A percentile compares a stretch with the other conserved stretches of the same genome.
Evolutionary conservation across 352 stramenopile genomes (phyloP).

Genomic region (Pythium pyrilobum): DNA sequence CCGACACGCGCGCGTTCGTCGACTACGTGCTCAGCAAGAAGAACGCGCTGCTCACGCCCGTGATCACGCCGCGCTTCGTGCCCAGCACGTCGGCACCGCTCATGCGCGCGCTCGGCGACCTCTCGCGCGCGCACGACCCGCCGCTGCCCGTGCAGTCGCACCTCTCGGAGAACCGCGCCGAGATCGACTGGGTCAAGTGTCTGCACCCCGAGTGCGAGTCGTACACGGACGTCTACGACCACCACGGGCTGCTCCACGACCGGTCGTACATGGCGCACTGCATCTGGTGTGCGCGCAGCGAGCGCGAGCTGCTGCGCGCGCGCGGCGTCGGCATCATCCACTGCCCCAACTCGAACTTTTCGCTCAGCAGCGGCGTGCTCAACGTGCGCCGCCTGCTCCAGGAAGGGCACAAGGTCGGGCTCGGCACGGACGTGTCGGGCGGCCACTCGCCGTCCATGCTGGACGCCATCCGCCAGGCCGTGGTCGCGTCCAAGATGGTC

Average conservation of each 20-base stretch:
- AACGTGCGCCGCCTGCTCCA: conserved; percentile 72
- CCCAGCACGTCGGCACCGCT: conserved; percentile 82
- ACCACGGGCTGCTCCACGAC: conserved; percentile 85
- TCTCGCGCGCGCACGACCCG: conserved; percentile 75
- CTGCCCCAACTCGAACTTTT: conserved; percentile 95
- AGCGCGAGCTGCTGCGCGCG: conserved; percentile 65
- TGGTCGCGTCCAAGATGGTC: conserved; percentile 87
- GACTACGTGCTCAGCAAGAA: conserved; percentile 77
- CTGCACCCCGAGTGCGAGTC: conserved; percentile 77
- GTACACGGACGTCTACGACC: conserved; percentile 81
- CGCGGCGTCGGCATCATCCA: conserved; percentile 86
- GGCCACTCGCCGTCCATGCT: conserved; percentile 94
- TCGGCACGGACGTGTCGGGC: conserved; percentile 93
- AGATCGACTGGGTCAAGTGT: conserved; percentile 83
- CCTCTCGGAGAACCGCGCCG: conserved; percentile 84
- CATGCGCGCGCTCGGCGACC: conserved; percentile 70
- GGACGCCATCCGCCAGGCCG: conserved; percentile 84
- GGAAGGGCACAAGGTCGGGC: conserved; percentile 85
- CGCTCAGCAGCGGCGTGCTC: conserved; percentile 83
- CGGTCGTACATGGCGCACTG: conserved; percentile 94
- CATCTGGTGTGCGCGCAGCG: conserved; percentile 76
- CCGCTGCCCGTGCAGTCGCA: conserved; percentile 89
- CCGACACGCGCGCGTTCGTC: conserved; percentile 85
- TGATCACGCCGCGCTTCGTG: conserved; percentile 93
- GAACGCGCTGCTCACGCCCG: conserved; percentile 74